Base-by-base conservation (phyloP, 192 early-diverging fungal genomes). In the Coemansia aciculifera region DNA sequence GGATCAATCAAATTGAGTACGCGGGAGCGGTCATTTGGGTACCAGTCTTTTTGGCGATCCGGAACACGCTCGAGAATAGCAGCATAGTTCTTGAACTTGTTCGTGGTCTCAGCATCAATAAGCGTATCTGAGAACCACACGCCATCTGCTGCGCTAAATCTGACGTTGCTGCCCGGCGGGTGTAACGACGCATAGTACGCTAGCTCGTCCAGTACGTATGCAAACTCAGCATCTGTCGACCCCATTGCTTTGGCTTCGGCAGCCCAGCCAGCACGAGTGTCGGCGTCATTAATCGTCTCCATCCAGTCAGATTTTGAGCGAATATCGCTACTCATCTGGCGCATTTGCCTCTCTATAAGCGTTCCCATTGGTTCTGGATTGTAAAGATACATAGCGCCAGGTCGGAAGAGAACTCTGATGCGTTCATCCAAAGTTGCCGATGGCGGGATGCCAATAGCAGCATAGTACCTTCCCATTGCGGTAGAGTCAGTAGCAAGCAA, bases 1-100 rank as follows among this genome's bases (percentile, higher is more conserved):
- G 81, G 84, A 59, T 87, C 76, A 12, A 87, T 77, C 2, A 87
- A 72, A 37, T 85, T 75, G 13, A 85, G 72, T 10, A 85, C 79
- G 64, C 78, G 76, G 27, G 83, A 65, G 52, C 68, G 64, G 10
- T 76, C 66, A 3, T 75, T 77, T 63, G 87, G 82, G 84, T 83
- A 84, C 13, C 85, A 72, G 67, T 51, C 21, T 31, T 51, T 51
- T 9, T 51, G 48, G 48, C 48, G 0, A 51, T 3, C 2, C 10
- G 48, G 7, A 6, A 51, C 23, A 19, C 1, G 3, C n/a, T 31
- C 36, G 42, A 42, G 19, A 31, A 39, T 19, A n/a, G 19, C 15
- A 10, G 59, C n/a, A 21, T 38, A 61, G 19, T 2, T 3, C 36
- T 37, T 2, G 17, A 81, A 46, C 6, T 76, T 61, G 48, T 42